Conservation (phyloP, 805 yeast genomes). For the Kluyveromyces nonfermentans region DNA sequence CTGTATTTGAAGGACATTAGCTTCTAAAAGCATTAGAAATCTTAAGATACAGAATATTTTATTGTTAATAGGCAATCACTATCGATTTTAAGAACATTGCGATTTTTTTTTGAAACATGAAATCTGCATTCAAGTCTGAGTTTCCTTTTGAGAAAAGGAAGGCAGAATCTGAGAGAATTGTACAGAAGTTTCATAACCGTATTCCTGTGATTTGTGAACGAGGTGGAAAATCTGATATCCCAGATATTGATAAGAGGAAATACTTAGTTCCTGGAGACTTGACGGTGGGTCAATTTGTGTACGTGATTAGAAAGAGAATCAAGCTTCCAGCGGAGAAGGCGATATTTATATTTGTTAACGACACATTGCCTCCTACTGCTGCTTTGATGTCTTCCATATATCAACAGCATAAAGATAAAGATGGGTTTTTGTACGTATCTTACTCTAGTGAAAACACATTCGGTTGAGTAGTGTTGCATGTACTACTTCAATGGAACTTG, state of each 20-base stretch:
- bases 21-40: too few species aligned
- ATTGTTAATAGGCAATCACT: too few species aligned
- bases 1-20: too few species aligned
- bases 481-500: background rate
- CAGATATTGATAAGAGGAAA: slow-evolving; percentile 94
- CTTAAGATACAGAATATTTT: background rate
- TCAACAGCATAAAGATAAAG: slow-evolving; percentile 95
- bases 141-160: slow-evolving; percentile 92
- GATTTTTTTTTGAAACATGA: slow-evolving; percentile 14
- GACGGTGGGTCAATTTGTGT: slow-evolving; percentile 96
- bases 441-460: slow-evolving; percentile 98
- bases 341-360: slow-evolving; percentile 92
- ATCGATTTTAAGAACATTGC: too few species aligned
- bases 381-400: slow-evolving; percentile 92
- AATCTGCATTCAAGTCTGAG: slow-evolving; percentile 40
- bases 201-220: slow-evolving; percentile 96
- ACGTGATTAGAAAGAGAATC: slow-evolving; percentile 93
- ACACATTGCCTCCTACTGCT: slow-evolving; percentile 95
- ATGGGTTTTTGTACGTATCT: slow-evolving; percentile 91
- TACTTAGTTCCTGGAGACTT: slow-evolving; percentile 93
- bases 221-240: slow-evolving; percentile 92
- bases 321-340: slow-evolving; percentile 96
- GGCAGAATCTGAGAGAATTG: slow-evolving; percentile 88
- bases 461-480: slow-evolving; percentile 36
- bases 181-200: slow-evolving; percentile 80